A percentile compares a stretch with the other conserved stretches of the same genome.
Conservation (phyloP, 2,329 filamentous ascomycete species). For the Lasiodiplodia theobromae region DNA sequence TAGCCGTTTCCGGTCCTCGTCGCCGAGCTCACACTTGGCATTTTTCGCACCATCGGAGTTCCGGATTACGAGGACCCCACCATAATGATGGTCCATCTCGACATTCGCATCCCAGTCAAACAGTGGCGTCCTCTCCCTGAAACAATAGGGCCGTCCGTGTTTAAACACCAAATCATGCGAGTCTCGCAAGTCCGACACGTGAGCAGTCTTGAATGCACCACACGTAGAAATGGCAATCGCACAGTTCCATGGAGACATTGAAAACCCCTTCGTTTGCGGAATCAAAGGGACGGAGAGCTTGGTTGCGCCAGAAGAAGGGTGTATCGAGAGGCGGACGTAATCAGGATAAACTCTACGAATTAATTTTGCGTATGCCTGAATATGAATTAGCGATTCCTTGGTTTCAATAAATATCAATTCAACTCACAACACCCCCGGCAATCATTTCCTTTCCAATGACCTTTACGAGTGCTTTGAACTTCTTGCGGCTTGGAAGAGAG, state of each 20-base stretch:
- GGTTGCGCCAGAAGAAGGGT: conserved; percentile 39
- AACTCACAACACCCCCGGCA: conserved; percentile 30
- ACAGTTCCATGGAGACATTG: conserved; percentile 39
- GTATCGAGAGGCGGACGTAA: conserved; percentile 41
- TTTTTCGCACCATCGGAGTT: neutral
- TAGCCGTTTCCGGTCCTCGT: neutral
- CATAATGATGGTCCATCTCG: neutral
- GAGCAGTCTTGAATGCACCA: neutral
- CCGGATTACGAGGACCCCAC: neutral
- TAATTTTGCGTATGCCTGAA: conserved; percentile 34
- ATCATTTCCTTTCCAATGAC: conserved; percentile 39
- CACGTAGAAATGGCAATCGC: neutral
- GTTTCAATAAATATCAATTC: neutral
- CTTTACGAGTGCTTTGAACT: conserved; percentile 37
- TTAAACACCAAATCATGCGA: neutral
- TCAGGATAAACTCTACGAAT: conserved; percentile 32
- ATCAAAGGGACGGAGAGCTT: conserved; percentile 41
- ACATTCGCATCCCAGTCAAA: neutral
- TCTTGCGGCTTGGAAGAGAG: conserved; percentile 25
- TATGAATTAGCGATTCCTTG: conserved; percentile 25
- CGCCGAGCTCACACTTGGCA: neutral
- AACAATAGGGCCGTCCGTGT: neutral
- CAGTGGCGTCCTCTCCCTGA: neutral
- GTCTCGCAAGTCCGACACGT: neutral
- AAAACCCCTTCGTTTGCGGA: conserved; percentile 33